These are phyloP conservation scores for Musa balbisiana DNA, from an alignment of 202 grass and related monocot genomes.

Conservation along the genomic window DNA sequence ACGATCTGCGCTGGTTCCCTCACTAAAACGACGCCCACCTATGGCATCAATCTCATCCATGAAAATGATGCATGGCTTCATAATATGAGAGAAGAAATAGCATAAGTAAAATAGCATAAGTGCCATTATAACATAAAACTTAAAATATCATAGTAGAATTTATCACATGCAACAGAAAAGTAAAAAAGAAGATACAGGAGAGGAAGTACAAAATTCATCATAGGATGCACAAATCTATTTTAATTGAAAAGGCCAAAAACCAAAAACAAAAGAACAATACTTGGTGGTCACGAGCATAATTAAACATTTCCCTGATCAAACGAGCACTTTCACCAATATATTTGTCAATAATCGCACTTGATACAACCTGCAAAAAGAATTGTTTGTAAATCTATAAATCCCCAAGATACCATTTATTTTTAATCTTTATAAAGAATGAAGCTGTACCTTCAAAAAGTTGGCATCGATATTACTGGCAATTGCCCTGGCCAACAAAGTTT, in stretches of 20 bases:
- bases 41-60: slow-evolving; percentile 34
- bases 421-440: no score
- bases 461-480: slow-evolving; percentile 93
- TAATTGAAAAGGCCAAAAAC: no score
- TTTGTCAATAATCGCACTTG: slow-evolving; percentile 84
- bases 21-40: slow-evolving; percentile 72
- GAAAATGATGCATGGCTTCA: slow-evolving; percentile 73
- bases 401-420: not conserved
- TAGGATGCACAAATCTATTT: no score
- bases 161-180: no score
- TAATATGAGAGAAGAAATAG: not conserved
- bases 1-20: slow-evolving; percentile 86
- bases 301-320: slow-evolving; percentile 81
- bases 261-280: slow-evolving; percentile 18
- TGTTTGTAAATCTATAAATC: slow-evolving; percentile 22
- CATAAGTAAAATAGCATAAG: no score
- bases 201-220: no score
- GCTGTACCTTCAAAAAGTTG: slow-evolving; percentile 65
- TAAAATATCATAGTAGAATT: not conserved
- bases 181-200: no score
- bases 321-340: slow-evolving; percentile 97
- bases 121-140: no score
- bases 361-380: slow-evolving; percentile 44
- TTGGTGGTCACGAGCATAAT: slow-evolving; percentile 79
- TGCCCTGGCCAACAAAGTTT: slow-evolving; percentile 78